phyloP scores from a whole-genome alignment of 768 basidiomycete species.

The Phallus indusiatus region DNA sequence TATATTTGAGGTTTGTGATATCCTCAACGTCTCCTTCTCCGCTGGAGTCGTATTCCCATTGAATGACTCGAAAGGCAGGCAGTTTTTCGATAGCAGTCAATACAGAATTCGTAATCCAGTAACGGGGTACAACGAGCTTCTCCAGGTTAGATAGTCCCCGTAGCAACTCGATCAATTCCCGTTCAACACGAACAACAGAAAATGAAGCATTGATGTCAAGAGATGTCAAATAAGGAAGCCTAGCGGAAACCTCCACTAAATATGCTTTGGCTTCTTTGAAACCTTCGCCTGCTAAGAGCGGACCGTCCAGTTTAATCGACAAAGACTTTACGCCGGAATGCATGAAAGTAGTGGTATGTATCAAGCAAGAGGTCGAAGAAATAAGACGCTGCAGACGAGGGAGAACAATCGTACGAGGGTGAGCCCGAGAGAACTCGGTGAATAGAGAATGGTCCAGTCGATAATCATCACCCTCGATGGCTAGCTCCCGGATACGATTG shows the following conservation, averaged over 20 bases:
- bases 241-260: conserved; percentile 32
- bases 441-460: conserved; percentile 23
- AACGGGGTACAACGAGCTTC: conserved; percentile 42
- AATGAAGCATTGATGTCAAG: conserved; percentile 38
- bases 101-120: conserved; percentile 36
- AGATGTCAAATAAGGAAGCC: conserved; percentile 41
- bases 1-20: conserved; percentile 33
- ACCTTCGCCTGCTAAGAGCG: conserved; percentile 15
- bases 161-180: conserved; percentile 30
- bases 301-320: conserved; percentile 18
- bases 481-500: conserved; percentile 31
- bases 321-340: conserved; percentile 39
- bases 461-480: conserved; percentile 19
- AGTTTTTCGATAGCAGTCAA: conserved; percentile 38
- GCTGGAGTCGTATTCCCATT: conserved; percentile 44
- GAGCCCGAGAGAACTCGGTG: conserved; percentile 49
- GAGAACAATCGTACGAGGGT: conserved; percentile 41
- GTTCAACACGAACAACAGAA: conserved; percentile 33
- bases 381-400: conserved; percentile 44
- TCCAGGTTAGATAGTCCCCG: conserved; percentile 33
- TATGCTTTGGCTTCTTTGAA: conserved; percentile 12
- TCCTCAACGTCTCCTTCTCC: conserved; percentile 39
- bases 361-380: conserved; percentile 33
- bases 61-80: conserved; percentile 34
- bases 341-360: conserved; percentile 46